Percentiles rank a stretch among this genome's conserved stretches.
Evolutionary conservation across 163 green algal species (phyloP).

Genomic region (Smithsoniella earleae): DNA sequence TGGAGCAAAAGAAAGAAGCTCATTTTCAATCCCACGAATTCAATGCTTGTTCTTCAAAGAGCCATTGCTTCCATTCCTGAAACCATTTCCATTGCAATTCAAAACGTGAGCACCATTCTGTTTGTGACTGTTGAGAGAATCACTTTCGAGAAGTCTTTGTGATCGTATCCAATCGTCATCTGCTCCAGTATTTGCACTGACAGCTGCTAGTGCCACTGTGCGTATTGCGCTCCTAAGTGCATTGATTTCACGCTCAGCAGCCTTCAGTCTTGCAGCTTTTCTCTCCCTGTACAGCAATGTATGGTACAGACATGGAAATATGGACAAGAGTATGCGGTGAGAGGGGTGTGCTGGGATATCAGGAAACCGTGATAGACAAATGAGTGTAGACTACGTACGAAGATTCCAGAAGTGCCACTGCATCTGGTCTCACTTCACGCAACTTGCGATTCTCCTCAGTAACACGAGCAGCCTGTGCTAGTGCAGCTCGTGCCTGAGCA

Average conservation of each 20-base stretch:
- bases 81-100: too few relatives aligned
- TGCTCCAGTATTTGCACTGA: background rate
- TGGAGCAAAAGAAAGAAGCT: too few relatives aligned
- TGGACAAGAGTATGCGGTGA: too few relatives aligned
- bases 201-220: background rate
- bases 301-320: background rate
- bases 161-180: background rate
- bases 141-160: too few relatives aligned
- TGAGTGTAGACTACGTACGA: background rate
- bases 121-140: too few relatives aligned
- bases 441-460: slow-evolving; percentile 2
- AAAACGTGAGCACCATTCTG: too few relatives aligned
- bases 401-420: background rate
- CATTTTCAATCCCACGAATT: too few relatives aligned
- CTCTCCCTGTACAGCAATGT: slow-evolving; percentile 1
- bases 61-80: too few relatives aligned
- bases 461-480: background rate
- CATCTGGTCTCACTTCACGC: background rate
- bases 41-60: too few relatives aligned
- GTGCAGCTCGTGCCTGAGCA: slow-evolving; percentile 9
- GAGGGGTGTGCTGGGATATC: too few relatives aligned
- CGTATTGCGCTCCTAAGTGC: slow-evolving; percentile 15
- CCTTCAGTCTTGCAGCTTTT: background rate
- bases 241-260: slow-evolving; percentile 12
- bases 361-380: background rate